A percentile compares a stretch with the other conserved stretches of the same genome.
These are phyloP conservation scores for Fusarium neocosmosporiellum DNA, from an alignment of 2,329 filamentous ascomycete species.

Conservation along the genomic window DNA sequence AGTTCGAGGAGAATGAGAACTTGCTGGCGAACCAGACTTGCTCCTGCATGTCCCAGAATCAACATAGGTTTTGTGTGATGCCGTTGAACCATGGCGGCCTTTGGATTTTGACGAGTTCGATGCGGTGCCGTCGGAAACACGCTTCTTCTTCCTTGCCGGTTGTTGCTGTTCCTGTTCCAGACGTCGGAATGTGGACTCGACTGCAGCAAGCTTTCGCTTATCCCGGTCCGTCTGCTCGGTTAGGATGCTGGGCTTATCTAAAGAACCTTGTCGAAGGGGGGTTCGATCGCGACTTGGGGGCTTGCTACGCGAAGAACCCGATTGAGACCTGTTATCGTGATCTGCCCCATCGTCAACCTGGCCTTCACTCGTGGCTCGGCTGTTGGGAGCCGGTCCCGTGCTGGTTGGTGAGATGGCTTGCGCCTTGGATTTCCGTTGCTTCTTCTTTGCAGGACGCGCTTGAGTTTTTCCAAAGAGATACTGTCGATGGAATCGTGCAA, in stretches of 20 bases:
- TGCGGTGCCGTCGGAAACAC: constrained; percentile 63
- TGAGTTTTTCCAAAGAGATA: constrained; percentile 62
- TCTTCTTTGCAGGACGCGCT: constrained; percentile 58
- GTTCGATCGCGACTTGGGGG: constrained; percentile 74
- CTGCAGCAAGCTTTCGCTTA: constrained; percentile 74
- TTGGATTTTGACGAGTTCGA: constrained; percentile 54
- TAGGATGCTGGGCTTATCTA: constrained; percentile 69
- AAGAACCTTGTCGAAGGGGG: constrained; percentile 68
- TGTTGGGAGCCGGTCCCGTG: constrained; percentile 71
- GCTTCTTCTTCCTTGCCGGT: constrained; percentile 70
- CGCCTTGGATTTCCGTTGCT: constrained; percentile 65
- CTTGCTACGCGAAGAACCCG: constrained; percentile 69
- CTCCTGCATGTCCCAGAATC: constrained; percentile 66
- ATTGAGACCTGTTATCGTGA: constrained; percentile 59
- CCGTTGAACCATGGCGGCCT: constrained; percentile 51
- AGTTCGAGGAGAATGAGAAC: constrained; percentile 53
- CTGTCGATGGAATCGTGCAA: constrained; percentile 70
- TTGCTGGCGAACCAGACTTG: constrained; percentile 64
- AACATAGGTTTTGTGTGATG: constrained; percentile 56
- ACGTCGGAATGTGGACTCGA: constrained; percentile 71
- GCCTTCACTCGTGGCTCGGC: constrained; percentile 72
- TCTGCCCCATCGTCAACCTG: constrained; percentile 66
- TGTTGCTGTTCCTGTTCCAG: constrained; percentile 67
- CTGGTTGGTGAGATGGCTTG: constrained; percentile 71
- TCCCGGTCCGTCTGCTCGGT: constrained; percentile 74